Evolutionary conservation across 2,329 filamentous ascomycete genomes (phyloP).

Genomic region (Bipolaris zeicola): DNA sequence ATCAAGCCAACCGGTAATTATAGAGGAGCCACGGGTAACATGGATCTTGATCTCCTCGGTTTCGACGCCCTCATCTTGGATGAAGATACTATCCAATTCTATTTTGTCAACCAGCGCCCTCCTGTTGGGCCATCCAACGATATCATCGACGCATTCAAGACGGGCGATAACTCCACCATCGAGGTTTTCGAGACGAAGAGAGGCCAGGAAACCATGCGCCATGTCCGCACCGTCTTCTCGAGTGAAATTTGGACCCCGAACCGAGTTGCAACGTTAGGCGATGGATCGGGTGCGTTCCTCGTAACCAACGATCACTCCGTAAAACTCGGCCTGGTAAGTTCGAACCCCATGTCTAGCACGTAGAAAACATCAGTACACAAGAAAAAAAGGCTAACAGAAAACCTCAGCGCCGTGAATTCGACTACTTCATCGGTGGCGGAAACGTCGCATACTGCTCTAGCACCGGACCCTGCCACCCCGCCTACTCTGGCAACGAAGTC

Average conservation of each 20-base stretch:
- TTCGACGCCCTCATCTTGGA: slow-evolving; percentile 36
- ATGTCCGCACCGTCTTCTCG: slow-evolving; percentile 29
- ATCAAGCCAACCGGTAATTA: slow-evolving; percentile 31
- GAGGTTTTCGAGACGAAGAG: slow-evolving; percentile 35
- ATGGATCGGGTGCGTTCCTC: slow-evolving; percentile 28
- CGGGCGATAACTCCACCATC: slow-evolving; percentile 35
- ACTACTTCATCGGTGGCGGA: slow-evolving; percentile 35
- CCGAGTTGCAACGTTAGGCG: slow-evolving; percentile 28
- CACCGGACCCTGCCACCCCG: slow-evolving; percentile 24
- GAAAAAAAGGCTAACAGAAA: not conserved
- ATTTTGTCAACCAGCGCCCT: slow-evolving; percentile 36
- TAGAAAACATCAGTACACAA: not conserved
- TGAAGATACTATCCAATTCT: slow-evolving; percentile 34
- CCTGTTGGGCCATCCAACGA: slow-evolving; percentile 31
- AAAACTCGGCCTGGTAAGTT: slow-evolving; percentile 30
- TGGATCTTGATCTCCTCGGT: slow-evolving; percentile 30
- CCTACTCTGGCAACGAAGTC: slow-evolving; percentile 17
- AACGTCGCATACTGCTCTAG: slow-evolving; percentile 33
- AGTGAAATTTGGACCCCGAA: slow-evolving; percentile 30
- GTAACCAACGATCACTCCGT: slow-evolving; percentile 38
- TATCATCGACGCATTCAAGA: slow-evolving; percentile 26
- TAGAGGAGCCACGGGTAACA: slow-evolving; percentile 28
- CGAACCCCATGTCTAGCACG: not conserved
- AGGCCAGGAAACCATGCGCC: slow-evolving; percentile 29
- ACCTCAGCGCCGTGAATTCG: slow-evolving; percentile 23